Percentiles rank a stretch among this genome's conserved stretches.
phyloP scores from a whole-genome alignment of 2,329 filamentous ascomycete genomes.

The Arthrobotrys pseudoclavata region DNA sequence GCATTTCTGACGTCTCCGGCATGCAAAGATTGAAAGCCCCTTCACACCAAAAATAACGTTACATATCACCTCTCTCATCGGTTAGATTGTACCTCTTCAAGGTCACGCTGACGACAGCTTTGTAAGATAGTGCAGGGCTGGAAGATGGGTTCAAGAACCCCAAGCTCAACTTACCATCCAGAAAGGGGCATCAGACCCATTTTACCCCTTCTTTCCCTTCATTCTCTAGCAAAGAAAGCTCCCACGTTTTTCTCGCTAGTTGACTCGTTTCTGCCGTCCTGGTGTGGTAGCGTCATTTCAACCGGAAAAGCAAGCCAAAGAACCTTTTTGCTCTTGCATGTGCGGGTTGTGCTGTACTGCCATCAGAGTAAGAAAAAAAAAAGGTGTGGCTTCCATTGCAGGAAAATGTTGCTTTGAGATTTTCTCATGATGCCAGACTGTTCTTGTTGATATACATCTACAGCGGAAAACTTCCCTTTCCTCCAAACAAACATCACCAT shows the following conservation, averaged over 20 bases:
- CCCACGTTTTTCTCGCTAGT: conserved; percentile 58
- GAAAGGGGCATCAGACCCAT: conserved; percentile 47
- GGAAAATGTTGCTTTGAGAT: background rate
- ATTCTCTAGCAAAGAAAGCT: conserved; percentile 30
- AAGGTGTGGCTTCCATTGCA: conserved; percentile 5
- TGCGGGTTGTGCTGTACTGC: conserved; percentile 13
- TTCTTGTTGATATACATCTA: conserved; percentile 4
- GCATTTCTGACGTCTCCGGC: conserved; percentile 19
- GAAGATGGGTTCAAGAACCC: conserved; percentile 35
- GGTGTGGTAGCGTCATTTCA: conserved; percentile 36
- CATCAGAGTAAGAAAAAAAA: background rate
- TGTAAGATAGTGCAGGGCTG: conserved; percentile 26
- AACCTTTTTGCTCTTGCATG: conserved; percentile 16
- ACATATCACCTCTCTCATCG: conserved; percentile 12
- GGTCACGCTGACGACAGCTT: conserved; percentile 35
- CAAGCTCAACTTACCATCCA: conserved; percentile 38
- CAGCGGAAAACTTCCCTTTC: background rate
- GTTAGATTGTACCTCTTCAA: conserved; percentile 29
- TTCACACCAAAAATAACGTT: conserved; percentile 15
- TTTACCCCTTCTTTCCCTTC: conserved; percentile 23
- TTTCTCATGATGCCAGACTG: conserved; percentile 5
- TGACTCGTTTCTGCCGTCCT: conserved; percentile 39
- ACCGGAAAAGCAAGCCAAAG: conserved; percentile 25
- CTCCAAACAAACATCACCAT: conserved; percentile 1
- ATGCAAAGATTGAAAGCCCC: conserved; percentile 20